Conservation (phyloP, 2,329 filamentous ascomycete genomes). For the Fusarium metavorans region DNA sequence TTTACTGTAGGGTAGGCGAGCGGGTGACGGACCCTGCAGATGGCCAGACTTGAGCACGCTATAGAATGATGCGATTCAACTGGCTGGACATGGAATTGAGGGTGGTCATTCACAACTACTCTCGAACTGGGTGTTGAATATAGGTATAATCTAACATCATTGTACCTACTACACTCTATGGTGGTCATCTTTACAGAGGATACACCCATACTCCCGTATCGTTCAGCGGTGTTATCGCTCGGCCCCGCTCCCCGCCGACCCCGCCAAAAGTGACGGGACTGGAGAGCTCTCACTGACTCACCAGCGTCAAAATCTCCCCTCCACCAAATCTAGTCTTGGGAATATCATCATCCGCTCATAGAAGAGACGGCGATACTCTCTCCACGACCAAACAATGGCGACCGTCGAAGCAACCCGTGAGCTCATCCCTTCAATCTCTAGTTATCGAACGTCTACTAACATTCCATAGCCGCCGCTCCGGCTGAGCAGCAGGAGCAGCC, state of each 20-base stretch:
- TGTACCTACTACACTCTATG: not conserved
- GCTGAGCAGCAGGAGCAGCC: constrained; percentile 38
- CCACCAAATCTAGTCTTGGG: constrained; percentile 28
- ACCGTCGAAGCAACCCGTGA: constrained; percentile 36
- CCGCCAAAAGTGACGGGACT: constrained; percentile 35
- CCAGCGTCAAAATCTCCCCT: constrained; percentile 40
- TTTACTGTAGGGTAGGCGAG: constrained; percentile 30
- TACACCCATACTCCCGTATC: not conserved
- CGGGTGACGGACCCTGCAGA: not conserved
- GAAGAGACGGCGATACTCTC: not conserved
- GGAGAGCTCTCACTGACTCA: constrained; percentile 33
- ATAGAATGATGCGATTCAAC: constrained; percentile 22
- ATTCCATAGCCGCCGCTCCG: constrained; percentile 19
- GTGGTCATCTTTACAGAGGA: not conserved
- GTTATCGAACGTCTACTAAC: not conserved
- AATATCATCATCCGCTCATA: constrained; percentile 32
- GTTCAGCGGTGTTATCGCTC: not conserved
- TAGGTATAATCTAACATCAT: not conserved
- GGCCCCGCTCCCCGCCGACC: constrained; percentile 40
- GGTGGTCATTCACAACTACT: not conserved
- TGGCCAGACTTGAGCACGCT: constrained; percentile 22
- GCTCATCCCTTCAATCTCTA: not conserved
- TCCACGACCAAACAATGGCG: constrained; percentile 24
- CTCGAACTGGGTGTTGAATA: not conserved
- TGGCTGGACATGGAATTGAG: constrained; percentile 4